phyloP scores from a whole-genome alignment of 805 yeast species.

The Saitoella complicata region DNA sequence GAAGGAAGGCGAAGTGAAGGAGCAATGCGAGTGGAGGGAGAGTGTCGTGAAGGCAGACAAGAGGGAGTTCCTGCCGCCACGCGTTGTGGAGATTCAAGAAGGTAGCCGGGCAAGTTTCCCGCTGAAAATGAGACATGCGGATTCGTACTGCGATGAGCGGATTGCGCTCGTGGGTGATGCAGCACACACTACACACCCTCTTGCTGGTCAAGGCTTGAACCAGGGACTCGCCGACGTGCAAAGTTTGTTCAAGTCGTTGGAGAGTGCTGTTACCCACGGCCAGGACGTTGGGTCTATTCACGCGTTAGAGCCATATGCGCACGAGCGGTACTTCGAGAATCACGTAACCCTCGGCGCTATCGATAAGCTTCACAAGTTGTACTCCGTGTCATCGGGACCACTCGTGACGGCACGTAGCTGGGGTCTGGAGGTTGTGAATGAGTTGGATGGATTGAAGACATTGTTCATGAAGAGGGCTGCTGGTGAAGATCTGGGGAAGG shows the following conservation, averaged over 20 bases:
- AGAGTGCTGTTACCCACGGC: constrained; percentile 57
- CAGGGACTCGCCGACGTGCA: constrained; percentile 94
- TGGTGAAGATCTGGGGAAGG: constrained; percentile 14
- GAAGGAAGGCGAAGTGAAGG: constrained; percentile 30
- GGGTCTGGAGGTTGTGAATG: constrained; percentile 59
- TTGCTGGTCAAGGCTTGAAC: constrained; percentile 95
- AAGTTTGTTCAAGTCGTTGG: constrained; percentile 50
- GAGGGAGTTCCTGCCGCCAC: constrained; percentile 37
- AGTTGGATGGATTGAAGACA: constrained; percentile 48
- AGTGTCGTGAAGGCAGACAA: constrained; percentile 33
- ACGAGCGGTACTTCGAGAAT: constrained; percentile 65
- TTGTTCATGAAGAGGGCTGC: constrained; percentile 45
- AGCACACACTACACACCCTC: constrained; percentile 92
- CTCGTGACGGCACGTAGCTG: constrained; percentile 56
- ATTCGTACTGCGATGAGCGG: constrained; percentile 66
- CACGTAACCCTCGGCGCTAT: constrained; percentile 73
- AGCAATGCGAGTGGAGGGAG: constrained; percentile 64
- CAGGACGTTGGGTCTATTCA: constrained; percentile 71
- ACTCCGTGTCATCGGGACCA: constrained; percentile 56
- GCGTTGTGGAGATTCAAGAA: constrained; percentile 39
- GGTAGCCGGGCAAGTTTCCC: constrained; percentile 79
- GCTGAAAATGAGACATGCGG: constrained; percentile 75
- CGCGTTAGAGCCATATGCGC: constrained; percentile 74
- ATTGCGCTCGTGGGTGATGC: constrained; percentile 96
- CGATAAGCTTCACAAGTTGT: constrained; percentile 80